These are phyloP conservation scores for Colletotrichum spaethianum DNA, from an alignment of 2,329 filamentous ascomycete species.

Conservation along the genomic window DNA sequence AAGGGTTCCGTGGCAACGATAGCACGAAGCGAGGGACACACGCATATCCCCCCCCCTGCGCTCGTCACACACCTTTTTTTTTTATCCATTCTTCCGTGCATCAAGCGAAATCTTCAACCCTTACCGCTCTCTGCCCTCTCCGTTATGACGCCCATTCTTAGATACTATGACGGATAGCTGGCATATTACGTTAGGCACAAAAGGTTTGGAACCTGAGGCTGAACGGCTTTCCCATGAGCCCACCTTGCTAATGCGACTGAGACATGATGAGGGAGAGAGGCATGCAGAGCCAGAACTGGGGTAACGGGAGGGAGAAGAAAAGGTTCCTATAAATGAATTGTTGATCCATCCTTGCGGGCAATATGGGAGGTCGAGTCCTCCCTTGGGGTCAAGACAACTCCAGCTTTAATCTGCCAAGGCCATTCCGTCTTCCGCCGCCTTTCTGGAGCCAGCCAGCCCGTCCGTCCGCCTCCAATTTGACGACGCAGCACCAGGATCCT, in stretches of 20 bases:
- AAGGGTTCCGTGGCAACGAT: constrained; percentile 32
- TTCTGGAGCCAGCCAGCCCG: constrained; percentile 11
- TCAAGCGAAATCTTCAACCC: constrained; percentile 8
- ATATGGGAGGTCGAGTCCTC: constrained; percentile 10
- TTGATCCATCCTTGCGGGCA: constrained; percentile 18
- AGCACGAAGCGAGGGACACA: constrained; percentile 25
- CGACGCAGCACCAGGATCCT: constrained; percentile 4
- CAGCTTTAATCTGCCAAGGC: constrained; percentile 9
- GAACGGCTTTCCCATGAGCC: neutral
- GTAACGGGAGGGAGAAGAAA: constrained; percentile 38
- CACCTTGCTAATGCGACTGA: constrained; percentile 20
- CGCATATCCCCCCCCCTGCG: neutral
- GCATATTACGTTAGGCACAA: neutral
- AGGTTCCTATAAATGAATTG: constrained; percentile 35
- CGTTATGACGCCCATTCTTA: constrained; percentile 13
- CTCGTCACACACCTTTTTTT: neutral
- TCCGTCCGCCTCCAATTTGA: neutral
- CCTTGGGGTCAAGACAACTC: constrained; percentile 33
- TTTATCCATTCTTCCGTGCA: neutral
- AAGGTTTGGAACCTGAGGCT: neutral
- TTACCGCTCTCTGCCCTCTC: neutral
- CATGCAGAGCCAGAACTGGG: constrained; percentile 37
- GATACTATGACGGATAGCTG: neutral
- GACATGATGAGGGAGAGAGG: constrained; percentile 26
- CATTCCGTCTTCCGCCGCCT: constrained; percentile 8